phyloP scores from a whole-genome alignment of 2,329 filamentous ascomycete species.

The Diaporthe caulivora region DNA sequence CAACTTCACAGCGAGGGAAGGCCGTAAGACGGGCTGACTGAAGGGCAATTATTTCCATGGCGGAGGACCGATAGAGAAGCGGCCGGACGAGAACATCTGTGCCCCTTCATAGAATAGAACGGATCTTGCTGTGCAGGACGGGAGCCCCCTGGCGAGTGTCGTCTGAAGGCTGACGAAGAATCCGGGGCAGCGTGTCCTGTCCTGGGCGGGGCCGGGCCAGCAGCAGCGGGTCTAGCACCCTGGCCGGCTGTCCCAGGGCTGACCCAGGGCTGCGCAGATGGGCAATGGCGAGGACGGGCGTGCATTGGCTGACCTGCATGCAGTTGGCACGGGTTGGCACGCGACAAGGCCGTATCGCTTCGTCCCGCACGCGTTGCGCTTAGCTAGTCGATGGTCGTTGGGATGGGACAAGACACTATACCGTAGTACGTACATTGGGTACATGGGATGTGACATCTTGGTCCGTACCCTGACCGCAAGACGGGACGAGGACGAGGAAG shows the following conservation, averaged over 20 bases:
- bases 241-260: constrained; percentile 1
- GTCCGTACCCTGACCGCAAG: constrained; percentile 20
- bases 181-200: constrained; percentile 6
- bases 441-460: constrained; percentile 5
- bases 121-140: background rate
- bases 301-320: constrained; percentile 31
- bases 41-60: background rate
- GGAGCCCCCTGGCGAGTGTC: background rate
- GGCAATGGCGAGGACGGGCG: constrained; percentile 4
- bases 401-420: constrained; percentile 5
- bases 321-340: constrained; percentile 26
- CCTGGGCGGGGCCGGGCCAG: constrained; percentile 20
- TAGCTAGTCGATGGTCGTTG: constrained; percentile 29
- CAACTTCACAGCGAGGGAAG: constrained; percentile 11
- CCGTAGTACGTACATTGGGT: background rate
- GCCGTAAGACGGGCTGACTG: background rate
- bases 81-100: background rate
- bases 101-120: background rate
- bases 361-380: constrained; percentile 30
- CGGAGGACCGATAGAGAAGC: too few relatives aligned
- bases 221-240: constrained; percentile 6
- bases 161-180: constrained; percentile 14
- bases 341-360: constrained; percentile 29
- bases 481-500: constrained; percentile 18
- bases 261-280: constrained; percentile 21